These are phyloP conservation scores for Asclepias syriaca DNA, from an alignment of 257 asterid genomes.

Conservation along the genomic window DNA sequence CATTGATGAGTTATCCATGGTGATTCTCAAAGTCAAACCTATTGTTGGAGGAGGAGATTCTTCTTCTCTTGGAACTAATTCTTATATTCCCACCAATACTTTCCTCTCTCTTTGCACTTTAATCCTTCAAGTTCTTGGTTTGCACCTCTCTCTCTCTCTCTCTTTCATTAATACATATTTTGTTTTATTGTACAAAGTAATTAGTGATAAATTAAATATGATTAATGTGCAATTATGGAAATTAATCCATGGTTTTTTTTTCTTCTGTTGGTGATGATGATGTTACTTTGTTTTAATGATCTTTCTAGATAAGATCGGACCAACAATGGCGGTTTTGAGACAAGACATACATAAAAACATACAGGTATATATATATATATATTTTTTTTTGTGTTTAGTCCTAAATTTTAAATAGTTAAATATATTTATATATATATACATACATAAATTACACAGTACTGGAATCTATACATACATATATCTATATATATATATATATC, in stretches of 20 bases:
- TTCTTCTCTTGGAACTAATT: neutral
- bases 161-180: too few relatives aligned
- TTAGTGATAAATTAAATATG: neutral
- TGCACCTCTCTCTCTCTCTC: conserved; percentile 12
- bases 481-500: neutral
- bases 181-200: too few relatives aligned
- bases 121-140: conserved; percentile 80
- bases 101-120: conserved; percentile 68
- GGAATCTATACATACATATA: conserved; percentile 32
- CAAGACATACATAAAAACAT: conserved; percentile 76
- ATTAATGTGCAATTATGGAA: neutral
- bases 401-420: too few relatives aligned
- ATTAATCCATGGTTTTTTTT: neutral
- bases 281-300: neutral
- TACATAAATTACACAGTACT: too few relatives aligned
- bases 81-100: conserved; percentile 52
- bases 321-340: conserved; percentile 88
- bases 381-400: neutral
- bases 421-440: neutral
- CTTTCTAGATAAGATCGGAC: conserved; percentile 93
- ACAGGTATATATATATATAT: conserved; percentile 37
- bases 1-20: conserved; percentile 53
- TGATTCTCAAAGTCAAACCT: conserved; percentile 32
- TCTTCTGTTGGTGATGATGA: neutral
- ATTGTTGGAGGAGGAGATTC: neutral